Evolutionary conservation across 1,284 basidiomycete genomes (phyloP).

Genomic region (Apiotrichum sp.): DNA sequence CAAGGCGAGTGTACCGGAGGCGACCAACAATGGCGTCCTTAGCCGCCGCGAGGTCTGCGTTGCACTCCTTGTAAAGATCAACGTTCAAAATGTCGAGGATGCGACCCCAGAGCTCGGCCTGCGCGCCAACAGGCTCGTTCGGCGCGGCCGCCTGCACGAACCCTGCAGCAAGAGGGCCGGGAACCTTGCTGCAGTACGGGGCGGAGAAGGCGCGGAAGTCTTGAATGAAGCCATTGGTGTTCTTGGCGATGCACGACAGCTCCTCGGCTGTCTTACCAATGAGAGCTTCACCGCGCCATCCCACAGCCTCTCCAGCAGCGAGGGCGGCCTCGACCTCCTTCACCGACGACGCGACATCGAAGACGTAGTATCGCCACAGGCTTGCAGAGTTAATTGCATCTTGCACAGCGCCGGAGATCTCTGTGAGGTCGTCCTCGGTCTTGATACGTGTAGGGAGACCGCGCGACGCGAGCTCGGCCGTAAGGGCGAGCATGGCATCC

Average conservation of each 20-base stretch:
- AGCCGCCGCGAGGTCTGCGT: slow-evolving; percentile 70
- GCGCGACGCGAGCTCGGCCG: slow-evolving; percentile 56
- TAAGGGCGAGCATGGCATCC: slow-evolving; percentile 72
- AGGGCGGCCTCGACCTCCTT: slow-evolving; percentile 37
- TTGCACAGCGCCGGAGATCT: slow-evolving; percentile 60
- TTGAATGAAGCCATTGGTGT: slow-evolving; percentile 53
- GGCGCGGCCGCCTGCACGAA: slow-evolving; percentile 54
- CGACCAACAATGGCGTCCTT: slow-evolving; percentile 68
- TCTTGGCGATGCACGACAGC: slow-evolving; percentile 60
- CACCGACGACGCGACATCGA: slow-evolving; percentile 57
- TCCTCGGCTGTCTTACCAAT: slow-evolving; percentile 56
- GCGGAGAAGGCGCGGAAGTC: slow-evolving; percentile 58
- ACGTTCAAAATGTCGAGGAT: slow-evolving; percentile 83
- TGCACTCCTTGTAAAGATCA: slow-evolving; percentile 75
- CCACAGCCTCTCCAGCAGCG: slow-evolving; percentile 56
- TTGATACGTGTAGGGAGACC: slow-evolving; percentile 61
- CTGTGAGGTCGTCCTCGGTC: slow-evolving; percentile 62
- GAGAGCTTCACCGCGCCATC: slow-evolving; percentile 40
- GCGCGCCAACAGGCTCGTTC: slow-evolving; percentile 46
- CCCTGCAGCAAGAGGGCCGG: slow-evolving; percentile 65
- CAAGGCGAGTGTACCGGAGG: slow-evolving; percentile 71
- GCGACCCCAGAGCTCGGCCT: slow-evolving; percentile 65
- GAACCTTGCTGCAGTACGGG: slow-evolving; percentile 62
- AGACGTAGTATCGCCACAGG: slow-evolving; percentile 87
- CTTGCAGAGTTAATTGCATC: slow-evolving; percentile 59